Evolutionary conservation across 1,284 basidiomycete species (phyloP).

Genomic region (Fomitopsis schrenkii): DNA sequence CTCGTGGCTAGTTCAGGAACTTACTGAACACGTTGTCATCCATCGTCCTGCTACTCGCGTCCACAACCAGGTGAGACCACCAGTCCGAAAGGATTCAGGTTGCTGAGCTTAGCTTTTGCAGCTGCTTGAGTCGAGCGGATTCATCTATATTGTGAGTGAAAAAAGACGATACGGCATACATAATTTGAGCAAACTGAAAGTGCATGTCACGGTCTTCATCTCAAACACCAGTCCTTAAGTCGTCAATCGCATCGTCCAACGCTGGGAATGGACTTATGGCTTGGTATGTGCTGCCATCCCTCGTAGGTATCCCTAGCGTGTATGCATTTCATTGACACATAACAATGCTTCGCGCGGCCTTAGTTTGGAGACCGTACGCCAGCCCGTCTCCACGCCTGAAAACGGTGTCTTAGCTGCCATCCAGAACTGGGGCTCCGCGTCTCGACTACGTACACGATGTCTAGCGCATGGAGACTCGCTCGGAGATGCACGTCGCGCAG

Average conservation of each 20-base stretch:
- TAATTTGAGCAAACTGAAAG: too few relatives aligned
- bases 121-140: too few relatives aligned
- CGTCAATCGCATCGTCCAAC: constrained; percentile 9
- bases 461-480: constrained; percentile 14
- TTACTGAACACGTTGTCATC: too few relatives aligned
- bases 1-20: too few relatives aligned
- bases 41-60: too few relatives aligned
- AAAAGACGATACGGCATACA: too few relatives aligned
- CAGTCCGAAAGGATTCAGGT: too few relatives aligned
- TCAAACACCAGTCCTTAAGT: too few relatives aligned
- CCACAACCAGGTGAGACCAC: too few relatives aligned
- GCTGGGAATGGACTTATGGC: constrained; percentile 2
- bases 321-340: neutral
- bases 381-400: constrained; percentile 27
- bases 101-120: too few relatives aligned
- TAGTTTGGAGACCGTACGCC: constrained; percentile 33
- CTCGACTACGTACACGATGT: constrained; percentile 23
- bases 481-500: constrained; percentile 29
- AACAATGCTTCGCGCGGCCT: constrained; percentile 35
- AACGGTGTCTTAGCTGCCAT: constrained; percentile 37
- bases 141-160: too few relatives aligned
- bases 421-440: constrained; percentile 28
- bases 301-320: neutral
- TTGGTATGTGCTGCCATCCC: neutral
- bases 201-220: too few relatives aligned